Conservation (phyloP, 2,329 filamentous ascomycete species). For the Pseudophaeomoniella oleicola region DNA sequence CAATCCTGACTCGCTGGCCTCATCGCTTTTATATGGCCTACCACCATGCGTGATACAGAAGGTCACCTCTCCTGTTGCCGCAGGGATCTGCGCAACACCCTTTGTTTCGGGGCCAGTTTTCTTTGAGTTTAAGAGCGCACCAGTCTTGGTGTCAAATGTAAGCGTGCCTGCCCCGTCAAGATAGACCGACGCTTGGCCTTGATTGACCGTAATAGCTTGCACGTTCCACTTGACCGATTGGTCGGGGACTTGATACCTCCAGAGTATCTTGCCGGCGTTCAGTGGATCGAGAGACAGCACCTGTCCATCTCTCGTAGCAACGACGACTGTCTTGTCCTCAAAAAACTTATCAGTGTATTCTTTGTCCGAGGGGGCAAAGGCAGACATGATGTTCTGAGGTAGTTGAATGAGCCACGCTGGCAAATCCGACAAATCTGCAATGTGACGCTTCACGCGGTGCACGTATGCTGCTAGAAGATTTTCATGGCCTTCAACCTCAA, state of each 20-base stretch:
- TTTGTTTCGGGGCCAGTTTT: slow-evolving; percentile 13
- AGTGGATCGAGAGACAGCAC: slow-evolving; percentile 69
- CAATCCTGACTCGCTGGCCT: slow-evolving; percentile 13
- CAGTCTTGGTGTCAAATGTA: slow-evolving; percentile 29
- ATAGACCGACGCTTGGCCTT: slow-evolving; percentile 37
- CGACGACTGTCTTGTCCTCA: slow-evolving; percentile 69
- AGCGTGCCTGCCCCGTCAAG: slow-evolving; percentile 48
- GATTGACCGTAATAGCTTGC: slow-evolving; percentile 49
- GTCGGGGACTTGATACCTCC: slow-evolving; percentile 51
- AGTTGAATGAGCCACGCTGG: slow-evolving; percentile 59
- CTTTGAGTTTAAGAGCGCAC: slow-evolving; percentile 21
- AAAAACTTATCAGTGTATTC: slow-evolving; percentile 54
- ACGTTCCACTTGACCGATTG: slow-evolving; percentile 51
- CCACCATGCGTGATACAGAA: slow-evolving; percentile 23
- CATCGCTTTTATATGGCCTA: slow-evolving; percentile 8
- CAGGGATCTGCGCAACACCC: slow-evolving; percentile 18
- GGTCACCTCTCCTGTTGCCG: slow-evolving; percentile 11
- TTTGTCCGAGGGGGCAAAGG: slow-evolving; percentile 5
- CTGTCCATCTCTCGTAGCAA: slow-evolving; percentile 66
- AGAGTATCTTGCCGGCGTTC: slow-evolving; percentile 57
- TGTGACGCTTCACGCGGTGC: slow-evolving; percentile 70
- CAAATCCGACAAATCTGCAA: slow-evolving; percentile 61
- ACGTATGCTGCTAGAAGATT: slow-evolving; percentile 71
- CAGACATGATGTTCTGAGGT: slow-evolving; percentile 47
- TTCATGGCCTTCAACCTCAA: slow-evolving; percentile 75